phyloP scores from a whole-genome alignment of 1,139 yeast species.

The Zygoascus hellenicus region DNA sequence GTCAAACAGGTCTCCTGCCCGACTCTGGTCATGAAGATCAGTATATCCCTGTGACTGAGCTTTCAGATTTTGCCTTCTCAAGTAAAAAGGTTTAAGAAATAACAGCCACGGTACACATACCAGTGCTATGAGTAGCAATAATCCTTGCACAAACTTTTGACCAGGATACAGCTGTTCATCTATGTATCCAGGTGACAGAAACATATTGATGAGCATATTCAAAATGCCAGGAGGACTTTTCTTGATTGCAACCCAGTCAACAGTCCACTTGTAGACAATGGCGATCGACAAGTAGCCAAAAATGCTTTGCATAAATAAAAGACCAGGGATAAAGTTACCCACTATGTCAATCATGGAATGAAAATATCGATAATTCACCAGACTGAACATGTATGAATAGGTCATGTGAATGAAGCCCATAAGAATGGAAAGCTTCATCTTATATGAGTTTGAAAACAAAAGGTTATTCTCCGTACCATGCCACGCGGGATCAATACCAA shows the following conservation, averaged over 20 bases:
- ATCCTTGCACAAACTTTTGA: constrained; percentile 72
- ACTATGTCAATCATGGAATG: constrained; percentile 73
- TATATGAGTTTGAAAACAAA: constrained; percentile 86
- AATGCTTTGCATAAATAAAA: constrained; percentile 89
- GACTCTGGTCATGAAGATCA: constrained; percentile 23
- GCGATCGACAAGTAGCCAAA: constrained; percentile 85
- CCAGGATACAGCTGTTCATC: constrained; percentile 81
- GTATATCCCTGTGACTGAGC: constrained; percentile 31
- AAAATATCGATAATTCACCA: constrained; percentile 74
- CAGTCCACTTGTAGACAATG: constrained; percentile 89
- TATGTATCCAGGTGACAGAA: constrained; percentile 83
- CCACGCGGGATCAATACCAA: constrained; percentile 95
- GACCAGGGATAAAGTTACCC: constrained; percentile 92
- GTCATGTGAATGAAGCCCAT: constrained; percentile 96
- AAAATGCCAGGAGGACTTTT: constrained; percentile 87
- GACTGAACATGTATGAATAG: constrained; percentile 78
- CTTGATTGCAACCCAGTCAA: constrained; percentile 76
- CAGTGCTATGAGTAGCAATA: constrained; percentile 68
- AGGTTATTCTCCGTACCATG: constrained; percentile 93
- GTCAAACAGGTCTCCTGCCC: constrained; percentile 19
- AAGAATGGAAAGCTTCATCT: constrained; percentile 90
- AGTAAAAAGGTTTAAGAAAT: constrained; percentile 73
- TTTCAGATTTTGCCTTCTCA: constrained; percentile 43
- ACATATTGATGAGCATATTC: constrained; percentile 95
- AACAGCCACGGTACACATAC: constrained; percentile 93